Base-by-base conservation (phyloP, 768 basidiomycete species). In the Suillus lakei region DNA sequence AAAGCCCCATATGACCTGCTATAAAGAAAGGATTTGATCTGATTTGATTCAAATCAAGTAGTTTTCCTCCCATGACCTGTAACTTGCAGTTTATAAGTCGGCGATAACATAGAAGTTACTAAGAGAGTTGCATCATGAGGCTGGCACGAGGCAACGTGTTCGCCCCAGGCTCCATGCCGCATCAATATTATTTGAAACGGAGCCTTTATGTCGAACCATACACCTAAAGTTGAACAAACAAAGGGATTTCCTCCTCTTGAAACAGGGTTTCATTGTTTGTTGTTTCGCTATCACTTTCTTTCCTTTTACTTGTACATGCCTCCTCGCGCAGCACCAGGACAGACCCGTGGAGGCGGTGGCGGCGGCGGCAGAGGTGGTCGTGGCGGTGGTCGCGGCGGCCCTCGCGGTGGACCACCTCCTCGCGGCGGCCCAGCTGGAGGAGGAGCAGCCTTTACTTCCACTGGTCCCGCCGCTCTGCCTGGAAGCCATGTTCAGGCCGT, bases 401-500 rank as follows among this genome's bases (percentile, higher is more conserved):
- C 64, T 55, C 62, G 69, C 6, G 67, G 72, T 23, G 67, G 65
- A 28, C 44, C 64, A 48, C 28, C 70, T 23, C 65, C 30, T 21
- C 55, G 66, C 23, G 58, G 62, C 63, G 70, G 69, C 59, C 70
- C 71, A 16, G 62, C 61, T 48, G 60, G 67, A 28, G 62, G 68
- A 36, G 60, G 68, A 60, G 5, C 60, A 77, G 66, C 67, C 7
- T 73, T 50, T 72, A 50, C 78, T 16, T 76, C 82, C 15, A 81
- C 72, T n/a, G 71, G 70, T 39, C 56, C 56, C 3, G 36, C 56
- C 26, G 66, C 70, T 53, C 72, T 77, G 32, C 76, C 76, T 56
- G 71, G 67, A 50, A 59, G 68, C 21, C 84, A 85, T 69, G 77
- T 86, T 58, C 65, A 75, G 54, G 81, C 88, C 34, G 80, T 91